phyloP scores from a whole-genome alignment of 129 eudicot species.

The Silybum marianum region DNA sequence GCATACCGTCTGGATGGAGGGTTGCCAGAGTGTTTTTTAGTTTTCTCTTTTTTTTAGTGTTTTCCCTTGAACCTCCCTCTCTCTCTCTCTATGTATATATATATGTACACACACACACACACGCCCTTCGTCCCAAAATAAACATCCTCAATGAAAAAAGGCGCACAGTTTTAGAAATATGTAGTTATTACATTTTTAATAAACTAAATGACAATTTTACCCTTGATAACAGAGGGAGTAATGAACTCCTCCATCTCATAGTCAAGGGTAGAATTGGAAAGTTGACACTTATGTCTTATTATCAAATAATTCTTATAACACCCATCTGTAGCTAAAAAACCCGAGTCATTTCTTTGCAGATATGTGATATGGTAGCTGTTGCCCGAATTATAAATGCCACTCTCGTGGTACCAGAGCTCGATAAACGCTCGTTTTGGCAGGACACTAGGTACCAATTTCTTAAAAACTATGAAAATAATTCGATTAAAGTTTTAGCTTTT shows the following conservation, averaged over 20 bases:
- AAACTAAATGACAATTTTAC: not conserved
- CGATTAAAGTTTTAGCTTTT: not conserved
- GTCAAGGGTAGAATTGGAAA: not conserved
- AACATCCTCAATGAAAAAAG: not conserved
- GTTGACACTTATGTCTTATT: not conserved
- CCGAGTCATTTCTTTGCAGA: constrained; percentile 42
- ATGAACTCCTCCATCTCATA: not conserved
- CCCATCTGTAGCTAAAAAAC: constrained; percentile 11
- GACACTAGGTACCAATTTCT: constrained; percentile 70
- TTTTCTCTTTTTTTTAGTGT: too few relatives aligned
- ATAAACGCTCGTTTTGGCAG: constrained; percentile 94
- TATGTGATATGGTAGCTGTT: constrained; percentile 97
- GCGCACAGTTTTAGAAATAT: not conserved
- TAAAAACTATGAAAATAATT: not conserved
- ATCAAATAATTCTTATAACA: not conserved
- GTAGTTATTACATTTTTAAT: not conserved
- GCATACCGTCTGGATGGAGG: too few relatives aligned
- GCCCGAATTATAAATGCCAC: constrained; percentile 91
- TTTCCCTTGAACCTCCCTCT: too few relatives aligned
- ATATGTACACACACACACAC: too few relatives aligned
- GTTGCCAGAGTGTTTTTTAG: too few relatives aligned
- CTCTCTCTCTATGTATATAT: too few relatives aligned
- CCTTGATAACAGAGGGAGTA: not conserved
- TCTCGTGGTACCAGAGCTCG: constrained; percentile 90
- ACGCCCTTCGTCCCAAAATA: not conserved